phyloP scores from a whole-genome alignment of 768 basidiomycete species.

The Podaxis sp. region DNA sequence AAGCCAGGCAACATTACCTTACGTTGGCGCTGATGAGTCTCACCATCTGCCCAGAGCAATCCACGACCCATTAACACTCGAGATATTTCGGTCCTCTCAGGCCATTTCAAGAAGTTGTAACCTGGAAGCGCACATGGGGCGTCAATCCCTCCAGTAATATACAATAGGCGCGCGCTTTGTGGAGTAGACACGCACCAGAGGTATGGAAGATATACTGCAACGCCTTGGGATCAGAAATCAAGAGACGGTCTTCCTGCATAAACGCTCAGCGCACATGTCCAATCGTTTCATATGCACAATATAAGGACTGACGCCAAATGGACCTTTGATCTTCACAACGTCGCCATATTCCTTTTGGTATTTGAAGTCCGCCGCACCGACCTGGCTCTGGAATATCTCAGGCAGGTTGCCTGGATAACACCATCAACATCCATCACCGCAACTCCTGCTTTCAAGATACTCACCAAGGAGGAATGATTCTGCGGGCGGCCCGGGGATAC shows the following conservation, averaged over 20 bases:
- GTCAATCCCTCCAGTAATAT: neutral
- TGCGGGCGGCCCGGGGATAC: slow-evolving; percentile 44
- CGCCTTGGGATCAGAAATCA: slow-evolving; percentile 54
- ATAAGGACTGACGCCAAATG: slow-evolving; percentile 37
- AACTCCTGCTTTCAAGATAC: neutral
- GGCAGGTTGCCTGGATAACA: slow-evolving; percentile 38
- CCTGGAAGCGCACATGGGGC: slow-evolving; percentile 22
- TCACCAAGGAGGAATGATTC: slow-evolving; percentile 46
- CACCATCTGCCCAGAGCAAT: slow-evolving; percentile 52
- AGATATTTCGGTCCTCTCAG: slow-evolving; percentile 44
- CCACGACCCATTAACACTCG: slow-evolving; percentile 48
- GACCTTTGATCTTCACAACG: slow-evolving; percentile 45
- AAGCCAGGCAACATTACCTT: slow-evolving; percentile 55
- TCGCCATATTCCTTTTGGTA: slow-evolving; percentile 47
- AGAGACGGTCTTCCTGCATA: slow-evolving; percentile 44
- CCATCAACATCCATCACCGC: neutral
- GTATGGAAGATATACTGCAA: slow-evolving; percentile 56
- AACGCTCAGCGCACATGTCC: neutral
- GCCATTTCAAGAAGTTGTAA: slow-evolving; percentile 52
- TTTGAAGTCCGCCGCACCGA: slow-evolving; percentile 47
- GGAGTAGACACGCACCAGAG: slow-evolving; percentile 26
- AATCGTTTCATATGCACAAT: neutral
- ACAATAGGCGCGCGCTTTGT: neutral
- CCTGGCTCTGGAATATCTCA: slow-evolving; percentile 48
- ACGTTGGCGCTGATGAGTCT: slow-evolving; percentile 50